Base-by-base conservation (phyloP, 73 alveolate species). In the Uronychia setigera region DNA sequence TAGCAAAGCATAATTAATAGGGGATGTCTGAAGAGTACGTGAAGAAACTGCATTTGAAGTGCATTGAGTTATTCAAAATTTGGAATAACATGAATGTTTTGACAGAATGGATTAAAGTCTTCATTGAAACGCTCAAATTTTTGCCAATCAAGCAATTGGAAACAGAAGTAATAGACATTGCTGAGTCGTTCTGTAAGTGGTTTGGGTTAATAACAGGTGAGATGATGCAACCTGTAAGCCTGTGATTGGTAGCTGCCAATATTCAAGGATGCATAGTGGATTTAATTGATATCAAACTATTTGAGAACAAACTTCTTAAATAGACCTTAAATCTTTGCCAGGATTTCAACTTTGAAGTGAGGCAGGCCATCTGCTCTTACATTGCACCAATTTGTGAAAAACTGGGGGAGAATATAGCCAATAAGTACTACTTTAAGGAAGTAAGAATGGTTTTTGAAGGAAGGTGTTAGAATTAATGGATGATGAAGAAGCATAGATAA, bases 261-360 rank as follows among this genome's bases (percentile, higher is more conserved):
- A 46, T 46, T 19, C 19, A 5, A 46, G 67, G 67, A 46, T 11
- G 19, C 67, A 46, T 46, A 5, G 19, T 46, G 19, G 5, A 46
- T 5, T 19, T 11, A 11, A 46, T 46, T 46, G 67, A 46, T 19
- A 46, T 11, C 67, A 19, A 19, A 5, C 5, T 46, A 11, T 46
- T 46, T 46, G 67, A 46, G 67, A 46, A 46, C n/a, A 46, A 19
- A 19, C 67, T 46, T 46, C 5, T 46, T 5, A 46, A 46, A 5
- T 11, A 46, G n/a, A 46, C 67, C 67, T 11, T 46, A 5, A 46
- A 46, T 19, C 67, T 46, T 11, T 46, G 67, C 67, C 19, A 46
- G 67, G 67, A 46, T 46, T 46, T 46, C 67, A 46, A 46, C 67
- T 46, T 46, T 19, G 67, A 46, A 46, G 67, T 46, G 67, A 46